These are phyloP conservation scores for Aspergillus sclerotioniger DNA, from an alignment of 495 filamentous ascomycete genomes.

Conservation along the genomic window DNA sequence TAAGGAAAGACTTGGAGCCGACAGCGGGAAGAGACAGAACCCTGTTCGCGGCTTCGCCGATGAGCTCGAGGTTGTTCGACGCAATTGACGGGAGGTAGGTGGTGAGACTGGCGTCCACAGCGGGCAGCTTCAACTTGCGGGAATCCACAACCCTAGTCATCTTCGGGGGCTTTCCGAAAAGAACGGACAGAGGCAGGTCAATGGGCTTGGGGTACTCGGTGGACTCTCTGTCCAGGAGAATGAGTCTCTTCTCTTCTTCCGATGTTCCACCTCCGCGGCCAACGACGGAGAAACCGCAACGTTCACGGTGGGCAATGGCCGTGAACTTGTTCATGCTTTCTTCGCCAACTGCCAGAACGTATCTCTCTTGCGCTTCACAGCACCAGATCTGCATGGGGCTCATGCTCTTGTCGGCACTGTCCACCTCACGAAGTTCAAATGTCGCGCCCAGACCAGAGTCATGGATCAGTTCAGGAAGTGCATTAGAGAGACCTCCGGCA, in stretches of 20 bases:
- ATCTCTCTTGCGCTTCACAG: constrained; percentile 93
- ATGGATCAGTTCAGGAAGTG: constrained; percentile 85
- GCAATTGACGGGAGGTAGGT: constrained; percentile 60
- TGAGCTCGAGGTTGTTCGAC: constrained; percentile 54
- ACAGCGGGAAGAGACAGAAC: constrained; percentile 85
- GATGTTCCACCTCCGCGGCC: constrained; percentile 66
- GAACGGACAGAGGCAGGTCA: constrained; percentile 83
- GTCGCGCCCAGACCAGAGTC: constrained; percentile 84
- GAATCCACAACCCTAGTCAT: constrained; percentile 78
- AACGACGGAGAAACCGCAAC: constrained; percentile 92
- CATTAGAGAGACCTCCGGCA: constrained; percentile 92
- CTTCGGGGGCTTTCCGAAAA: constrained; percentile 90
- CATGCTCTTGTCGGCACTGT: constrained; percentile 86
- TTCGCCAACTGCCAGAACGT: constrained; percentile 79
- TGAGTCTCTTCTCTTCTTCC: constrained; percentile 64
- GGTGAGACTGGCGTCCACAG: constrained; percentile 68
- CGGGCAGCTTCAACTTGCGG: constrained; percentile 62
- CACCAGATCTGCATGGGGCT: constrained; percentile 97
- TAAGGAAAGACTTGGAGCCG: constrained; percentile 93
- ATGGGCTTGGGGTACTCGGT: constrained; percentile 75
- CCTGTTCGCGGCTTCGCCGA: constrained; percentile 72
- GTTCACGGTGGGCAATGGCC: constrained; percentile 78
- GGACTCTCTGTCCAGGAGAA: constrained; percentile 80
- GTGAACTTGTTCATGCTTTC: constrained; percentile 80
- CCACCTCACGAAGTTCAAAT: constrained; percentile 89